Evolutionary conservation across 768 basidiomycete species (phyloP).

Genomic region (Calocybe cyanea): DNA sequence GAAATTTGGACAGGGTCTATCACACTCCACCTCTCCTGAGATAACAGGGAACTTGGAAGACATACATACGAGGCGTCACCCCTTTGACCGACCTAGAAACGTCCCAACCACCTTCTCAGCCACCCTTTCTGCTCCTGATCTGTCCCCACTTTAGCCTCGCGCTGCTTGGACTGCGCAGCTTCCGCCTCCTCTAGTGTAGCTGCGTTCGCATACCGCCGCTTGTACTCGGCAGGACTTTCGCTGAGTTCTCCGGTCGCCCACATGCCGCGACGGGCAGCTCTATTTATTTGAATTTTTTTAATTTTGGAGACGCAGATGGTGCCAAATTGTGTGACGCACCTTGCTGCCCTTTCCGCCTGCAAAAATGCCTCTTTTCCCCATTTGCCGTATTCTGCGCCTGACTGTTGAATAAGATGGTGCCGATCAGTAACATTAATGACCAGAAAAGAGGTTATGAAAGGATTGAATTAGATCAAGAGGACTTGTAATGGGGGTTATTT

Average conservation of each 20-base stretch:
- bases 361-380: constrained; percentile 64
- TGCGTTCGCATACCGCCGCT: constrained; percentile 52
- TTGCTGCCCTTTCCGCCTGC: constrained; percentile 59
- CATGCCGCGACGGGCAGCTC: constrained; percentile 64
- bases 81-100: constrained; percentile 3
- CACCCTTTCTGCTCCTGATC: constrained; percentile 6
- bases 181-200: constrained; percentile 15
- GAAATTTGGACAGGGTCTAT: no score
- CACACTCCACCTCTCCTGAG: no score
- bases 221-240: constrained; percentile 80
- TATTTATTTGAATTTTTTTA: constrained; percentile 21
- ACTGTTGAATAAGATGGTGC: constrained; percentile 18
- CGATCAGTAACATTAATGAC: no score
- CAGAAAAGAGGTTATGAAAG: no score
- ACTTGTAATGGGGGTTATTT: neutral
- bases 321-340: constrained; percentile 36
- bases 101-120: constrained; percentile 12
- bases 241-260: constrained; percentile 54
- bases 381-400: constrained; percentile 76
- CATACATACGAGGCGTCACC: no score
- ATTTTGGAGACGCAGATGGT: neutral
- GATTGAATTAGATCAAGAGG: no score
- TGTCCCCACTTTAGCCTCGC: neutral
- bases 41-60: no score
- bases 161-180: constrained; percentile 2